A percentile compares a stretch with the other conserved stretches of the same genome.
phyloP scores from a whole-genome alignment of 768 basidiomycete genomes.

The Gelatoporia subvermispora region DNA sequence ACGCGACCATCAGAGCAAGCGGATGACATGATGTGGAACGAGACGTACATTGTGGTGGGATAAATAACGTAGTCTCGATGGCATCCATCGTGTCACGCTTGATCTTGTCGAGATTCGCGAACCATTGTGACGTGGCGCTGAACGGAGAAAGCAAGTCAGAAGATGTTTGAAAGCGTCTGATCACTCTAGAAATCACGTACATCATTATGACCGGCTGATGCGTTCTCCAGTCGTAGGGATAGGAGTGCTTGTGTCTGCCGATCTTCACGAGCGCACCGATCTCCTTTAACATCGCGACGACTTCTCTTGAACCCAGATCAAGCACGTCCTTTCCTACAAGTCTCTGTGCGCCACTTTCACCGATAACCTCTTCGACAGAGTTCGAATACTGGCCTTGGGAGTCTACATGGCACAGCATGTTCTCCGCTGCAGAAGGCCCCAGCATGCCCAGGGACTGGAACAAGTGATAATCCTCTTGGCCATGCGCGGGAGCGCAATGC shows the following conservation, averaged over 20 bases:
- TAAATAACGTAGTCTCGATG: constrained; percentile 66
- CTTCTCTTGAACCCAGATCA: constrained; percentile 58
- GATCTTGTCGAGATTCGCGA: constrained; percentile 84
- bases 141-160: not conserved
- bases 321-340: constrained; percentile 73
- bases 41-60: constrained; percentile 65
- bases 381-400: constrained; percentile 64
- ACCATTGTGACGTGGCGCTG: constrained; percentile 96
- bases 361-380: constrained; percentile 54
- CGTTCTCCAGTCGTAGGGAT: constrained; percentile 97
- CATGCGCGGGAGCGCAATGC: constrained; percentile 93
- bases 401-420: constrained; percentile 79
- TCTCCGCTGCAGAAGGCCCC: constrained; percentile 27
- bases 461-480: constrained; percentile 83
- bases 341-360: constrained; percentile 35
- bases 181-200: constrained; percentile 37
- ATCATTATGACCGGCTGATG: constrained; percentile 87
- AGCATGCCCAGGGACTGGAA: constrained; percentile 58
- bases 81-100: constrained; percentile 71
- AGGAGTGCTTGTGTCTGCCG: constrained; percentile 76
- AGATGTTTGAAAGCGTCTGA: no score
- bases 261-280: constrained; percentile 57
- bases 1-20: not conserved
- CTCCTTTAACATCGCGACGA: constrained; percentile 59
- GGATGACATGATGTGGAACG: constrained; percentile 6